Base-by-base conservation (phyloP, 371 early-diverging fungal species). In the Rhizopus arrhizus region DNA sequence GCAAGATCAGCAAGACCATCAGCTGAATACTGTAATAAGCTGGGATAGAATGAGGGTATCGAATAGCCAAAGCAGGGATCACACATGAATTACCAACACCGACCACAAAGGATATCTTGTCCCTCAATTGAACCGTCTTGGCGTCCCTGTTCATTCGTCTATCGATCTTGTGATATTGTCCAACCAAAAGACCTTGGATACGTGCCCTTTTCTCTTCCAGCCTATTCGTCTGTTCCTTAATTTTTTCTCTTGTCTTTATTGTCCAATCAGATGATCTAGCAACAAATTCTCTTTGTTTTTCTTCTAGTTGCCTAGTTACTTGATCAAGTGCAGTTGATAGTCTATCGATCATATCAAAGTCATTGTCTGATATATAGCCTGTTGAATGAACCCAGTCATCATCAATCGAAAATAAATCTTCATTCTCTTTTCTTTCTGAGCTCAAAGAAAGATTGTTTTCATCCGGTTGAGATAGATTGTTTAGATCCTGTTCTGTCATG, bases 81-180 rank as follows among this genome's bases (percentile, higher is more conserved):
- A 85, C 65, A 69, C 89, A 89, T 36, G 88, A 77, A 61, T 87
- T 86, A 13, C 86, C 84, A 45, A 87, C 87, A 5, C 91, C 91
- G 8, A 88, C 73, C 9, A 88, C 85, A 72, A 90, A 90, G 4
- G 89, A 77, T 7, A 88, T 50, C 65, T 90, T 90, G 69, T 90
- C 89, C 45, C 85, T 73, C 28, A 83, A 63, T 33, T 77, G 78
- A 9, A 84, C 81, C 6, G 85, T 81, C 32, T 82, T 80, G 38
- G 81, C 81, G 32, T 81, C 78, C 11, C 70, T 62, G 43, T 78
- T 76, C 68, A 81, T 73, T 10, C 75, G 70, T 35, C 58, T 70
- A 54, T 76, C 71, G 9, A 81, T 66, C 11, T 66, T 57, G 29
- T 64, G 59, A 38, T 75, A 77, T 31, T 71, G 73, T 12, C 52